Percentiles rank a stretch among this genome's conserved stretches.
Conservation (phyloP, 257 asterid species). For the Gentiana straminea region DNA sequence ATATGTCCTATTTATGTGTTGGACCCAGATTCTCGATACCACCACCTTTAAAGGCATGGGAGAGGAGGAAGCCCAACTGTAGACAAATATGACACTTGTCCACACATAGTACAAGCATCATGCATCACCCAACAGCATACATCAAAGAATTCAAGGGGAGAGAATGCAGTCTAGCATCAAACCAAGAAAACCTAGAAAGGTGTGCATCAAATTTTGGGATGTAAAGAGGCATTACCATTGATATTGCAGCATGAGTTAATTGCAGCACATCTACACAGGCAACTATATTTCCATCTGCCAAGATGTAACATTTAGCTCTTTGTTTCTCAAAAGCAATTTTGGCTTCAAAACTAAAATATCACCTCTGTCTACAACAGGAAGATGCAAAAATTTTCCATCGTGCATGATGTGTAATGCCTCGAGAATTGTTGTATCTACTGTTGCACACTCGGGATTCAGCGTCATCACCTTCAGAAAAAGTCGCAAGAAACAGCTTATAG, state of each 20-base stretch:
- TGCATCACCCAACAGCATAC: not conserved
- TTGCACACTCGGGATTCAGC: constrained; percentile 70
- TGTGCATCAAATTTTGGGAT: not conserved
- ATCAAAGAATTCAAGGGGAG: too few species aligned
- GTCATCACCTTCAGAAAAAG: constrained; percentile 71
- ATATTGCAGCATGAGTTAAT: constrained; percentile 83
- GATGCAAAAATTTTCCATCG: constrained; percentile 78
- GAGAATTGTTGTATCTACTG: constrained; percentile 76
- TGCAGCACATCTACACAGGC: constrained; percentile 88
- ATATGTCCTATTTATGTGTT: too few species aligned
- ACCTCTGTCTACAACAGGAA: constrained; percentile 89
- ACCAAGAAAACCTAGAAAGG: too few species aligned
- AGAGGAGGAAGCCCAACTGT: too few species aligned
- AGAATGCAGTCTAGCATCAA: too few species aligned
- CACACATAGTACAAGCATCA: not conserved
- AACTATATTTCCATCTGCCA: constrained; percentile 63
- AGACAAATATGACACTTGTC: not conserved
- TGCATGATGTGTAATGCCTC: constrained; percentile 93
- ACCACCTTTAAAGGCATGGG: too few species aligned
- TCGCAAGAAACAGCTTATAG: constrained; percentile 5
- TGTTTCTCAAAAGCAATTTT: not conserved
- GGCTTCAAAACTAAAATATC: constrained; percentile 13
- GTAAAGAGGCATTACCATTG: constrained; percentile 47
- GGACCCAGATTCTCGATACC: too few species aligned
- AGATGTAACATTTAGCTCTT: constrained; percentile 13